Base-by-base conservation (phyloP, 768 basidiomycete species). In the Filobasidium floriforme region DNA sequence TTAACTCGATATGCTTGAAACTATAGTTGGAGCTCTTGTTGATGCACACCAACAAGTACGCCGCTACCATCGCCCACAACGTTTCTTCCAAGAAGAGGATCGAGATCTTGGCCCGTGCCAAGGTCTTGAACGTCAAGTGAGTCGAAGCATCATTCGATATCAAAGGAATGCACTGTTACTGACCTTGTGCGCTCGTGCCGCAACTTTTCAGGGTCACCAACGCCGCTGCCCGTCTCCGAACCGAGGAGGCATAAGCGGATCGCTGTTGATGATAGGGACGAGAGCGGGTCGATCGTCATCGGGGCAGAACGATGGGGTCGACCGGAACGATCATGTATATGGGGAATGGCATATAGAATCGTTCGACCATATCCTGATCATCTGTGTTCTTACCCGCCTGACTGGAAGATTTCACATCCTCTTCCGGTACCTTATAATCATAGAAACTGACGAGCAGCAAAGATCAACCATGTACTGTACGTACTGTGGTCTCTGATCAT, bases 11-110 rank as follows among this genome's bases (percentile, higher is more conserved):
- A 18, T 49, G 18, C 18, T 22, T 49, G 46, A 22, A 19, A 29
- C 29, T 5, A 29, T 29, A 65, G 63, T 55, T 99, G 68, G 92
- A 98, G 74, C 85, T 98, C 73, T 87, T 97, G 69, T 84, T 97
- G 61, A 93, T 97, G 92, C 93, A 97, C 86, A 93, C 91, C 86
- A 90, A 90, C 83, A 88, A 82, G 75, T 98, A 88, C 78, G 88
- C 92, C 59, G 96, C 92, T 62, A 91, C 94, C 80, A 92, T 99
- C 73, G 96, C 96, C 61, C 93, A 96, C 84, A 87, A 86, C 72
- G 92, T 99, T 71, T 90, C 88, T 82, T 89, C 89, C 83, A 88
- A 90, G 79, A 97, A 98, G 85, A 89, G 96, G 73, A 87, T 87
- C 63, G 81, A 84, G 65, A 92, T 99, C 73, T 82, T 98, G 60